phyloP scores from a whole-genome alignment of 2,329 filamentous ascomycete genomes.

The Xylariaceae sp. region DNA sequence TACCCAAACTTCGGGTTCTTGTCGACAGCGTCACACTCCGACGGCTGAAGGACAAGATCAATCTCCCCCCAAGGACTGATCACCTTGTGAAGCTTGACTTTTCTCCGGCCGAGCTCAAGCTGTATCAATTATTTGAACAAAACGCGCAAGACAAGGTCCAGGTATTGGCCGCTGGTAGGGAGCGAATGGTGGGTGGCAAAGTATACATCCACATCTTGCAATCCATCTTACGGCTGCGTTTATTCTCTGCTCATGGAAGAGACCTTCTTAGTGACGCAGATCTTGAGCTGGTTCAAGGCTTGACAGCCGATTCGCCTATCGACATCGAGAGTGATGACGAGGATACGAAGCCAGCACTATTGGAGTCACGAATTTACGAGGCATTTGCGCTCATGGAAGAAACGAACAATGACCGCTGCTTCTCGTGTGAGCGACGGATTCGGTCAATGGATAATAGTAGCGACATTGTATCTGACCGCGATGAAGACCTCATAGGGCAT shows the following conservation, averaged over 20 bases:
- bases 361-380: slow-evolving; percentile 72
- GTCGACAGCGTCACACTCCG: slow-evolving; percentile 93
- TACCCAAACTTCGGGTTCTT: slow-evolving; percentile 79
- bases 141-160: slow-evolving; percentile 76
- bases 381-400: slow-evolving; percentile 81
- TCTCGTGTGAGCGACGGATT: slow-evolving; percentile 62
- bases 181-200: slow-evolving; percentile 68
- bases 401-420: slow-evolving; percentile 70
- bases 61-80: slow-evolving; percentile 71
- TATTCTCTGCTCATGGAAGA: slow-evolving; percentile 90
- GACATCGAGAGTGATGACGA: slow-evolving; percentile 78
- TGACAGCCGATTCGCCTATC: slow-evolving; percentile 80
- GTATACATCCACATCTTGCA: slow-evolving; percentile 93
- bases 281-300: slow-evolving; percentile 70
- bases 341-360: slow-evolving; percentile 52
- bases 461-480: slow-evolving; percentile 52
- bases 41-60: slow-evolving; percentile 84
- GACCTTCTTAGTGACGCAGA: slow-evolving; percentile 84
- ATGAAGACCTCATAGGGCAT: slow-evolving; percentile 64
- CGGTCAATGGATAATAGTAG: slow-evolving; percentile 44
- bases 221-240: slow-evolving; percentile 79
- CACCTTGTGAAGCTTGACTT: slow-evolving; percentile 70
- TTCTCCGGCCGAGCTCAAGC: slow-evolving; percentile 62
- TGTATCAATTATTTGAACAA: slow-evolving; percentile 81
- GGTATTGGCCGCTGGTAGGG: slow-evolving; percentile 59